Evolutionary conservation across 2,329 filamentous ascomycete genomes (phyloP).

Genomic region (Pseudocercospora fuligena): DNA sequence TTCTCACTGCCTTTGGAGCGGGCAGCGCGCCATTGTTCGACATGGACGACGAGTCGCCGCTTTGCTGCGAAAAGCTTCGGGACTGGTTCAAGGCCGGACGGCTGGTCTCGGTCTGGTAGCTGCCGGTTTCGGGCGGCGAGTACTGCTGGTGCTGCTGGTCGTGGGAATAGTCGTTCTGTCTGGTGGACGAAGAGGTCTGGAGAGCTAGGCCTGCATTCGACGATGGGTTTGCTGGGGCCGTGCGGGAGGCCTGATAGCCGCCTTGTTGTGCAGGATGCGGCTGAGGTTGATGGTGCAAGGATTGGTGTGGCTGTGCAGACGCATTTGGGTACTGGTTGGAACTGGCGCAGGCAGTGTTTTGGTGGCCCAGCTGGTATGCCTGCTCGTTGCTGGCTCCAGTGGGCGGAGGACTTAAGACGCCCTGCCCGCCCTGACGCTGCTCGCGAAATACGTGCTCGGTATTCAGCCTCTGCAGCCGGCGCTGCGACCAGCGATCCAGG

Average conservation of each 20-base stretch:
- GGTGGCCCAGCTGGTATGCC: slow-evolving; percentile 16
- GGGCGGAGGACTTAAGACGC: slow-evolving; percentile 31
- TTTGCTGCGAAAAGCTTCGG: slow-evolving; percentile 39
- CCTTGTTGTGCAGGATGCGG: slow-evolving; percentile 35
- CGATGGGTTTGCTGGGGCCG: slow-evolving; percentile 27
- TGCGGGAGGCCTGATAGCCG: slow-evolving; percentile 35
- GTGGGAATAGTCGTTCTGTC: slow-evolving; percentile 18
- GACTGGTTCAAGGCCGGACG: slow-evolving; percentile 32
- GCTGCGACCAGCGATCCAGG: slow-evolving; percentile 44
- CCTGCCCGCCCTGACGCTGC: slow-evolving; percentile 39
- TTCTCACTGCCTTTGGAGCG: slow-evolving; percentile 34
- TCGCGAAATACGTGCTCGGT: slow-evolving; percentile 47
- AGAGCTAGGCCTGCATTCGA: slow-evolving; percentile 35
- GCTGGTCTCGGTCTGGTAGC: slow-evolving; percentile 30
- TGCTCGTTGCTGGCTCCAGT: slow-evolving; percentile 26
- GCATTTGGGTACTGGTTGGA: slow-evolving; percentile 22
- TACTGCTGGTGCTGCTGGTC: slow-evolving; percentile 27
- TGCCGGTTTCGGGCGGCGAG: slow-evolving; percentile 30
- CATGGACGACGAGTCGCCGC: slow-evolving; percentile 40
- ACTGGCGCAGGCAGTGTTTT: slow-evolving; percentile 11
- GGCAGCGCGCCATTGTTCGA: slow-evolving; percentile 39
- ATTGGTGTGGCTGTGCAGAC: slow-evolving; percentile 37
- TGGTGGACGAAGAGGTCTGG: slow-evolving; percentile 29
- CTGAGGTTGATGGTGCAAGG: slow-evolving; percentile 38
- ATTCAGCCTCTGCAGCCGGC: slow-evolving; percentile 45